These are phyloP conservation scores for Phytophthora pini DNA, from an alignment of 352 stramenopile species.

Conservation along the genomic window DNA sequence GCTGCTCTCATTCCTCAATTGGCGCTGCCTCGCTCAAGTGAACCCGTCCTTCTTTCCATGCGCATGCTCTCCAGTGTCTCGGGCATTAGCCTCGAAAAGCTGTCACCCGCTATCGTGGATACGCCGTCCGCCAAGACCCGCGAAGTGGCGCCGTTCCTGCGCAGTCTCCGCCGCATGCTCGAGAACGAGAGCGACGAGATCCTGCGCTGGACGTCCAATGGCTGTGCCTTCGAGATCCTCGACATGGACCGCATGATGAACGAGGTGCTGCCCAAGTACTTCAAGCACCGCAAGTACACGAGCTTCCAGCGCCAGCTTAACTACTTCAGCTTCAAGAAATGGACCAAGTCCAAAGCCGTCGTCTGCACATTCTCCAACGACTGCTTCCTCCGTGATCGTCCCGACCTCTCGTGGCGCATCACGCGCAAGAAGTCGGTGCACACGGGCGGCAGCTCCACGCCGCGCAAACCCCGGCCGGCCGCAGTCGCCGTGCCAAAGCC, in stretches of 20 bases:
- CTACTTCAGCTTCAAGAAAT: constrained; percentile 81
- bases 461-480: constrained; percentile 7
- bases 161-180: constrained; percentile 62
- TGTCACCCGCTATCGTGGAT: constrained; percentile 4
- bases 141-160: constrained; percentile 63
- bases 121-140: constrained; percentile 6
- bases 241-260: constrained; percentile 72
- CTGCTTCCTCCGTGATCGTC: constrained; percentile 66
- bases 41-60: constrained; percentile 8
- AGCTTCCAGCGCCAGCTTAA: constrained; percentile 92
- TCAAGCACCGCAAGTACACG: constrained; percentile 87
- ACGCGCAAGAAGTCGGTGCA: constrained; percentile 70
- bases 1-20: constrained; percentile 36
- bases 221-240: constrained; percentile 86
- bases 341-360: constrained; percentile 78
- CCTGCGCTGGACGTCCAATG: constrained; percentile 57
- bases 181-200: constrained; percentile 53
- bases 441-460: constrained; percentile 15
- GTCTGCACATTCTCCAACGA: constrained; percentile 83
- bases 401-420: constrained; percentile 65
- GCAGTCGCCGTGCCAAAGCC: background rate
- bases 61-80: constrained; percentile 19
- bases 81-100: constrained; percentile 18
- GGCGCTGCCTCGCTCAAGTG: constrained; percentile 7
- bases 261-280: constrained; percentile 82